Conservation (phyloP, 2,329 filamentous ascomycete genomes). For the Talaromyces marneffei region DNA sequence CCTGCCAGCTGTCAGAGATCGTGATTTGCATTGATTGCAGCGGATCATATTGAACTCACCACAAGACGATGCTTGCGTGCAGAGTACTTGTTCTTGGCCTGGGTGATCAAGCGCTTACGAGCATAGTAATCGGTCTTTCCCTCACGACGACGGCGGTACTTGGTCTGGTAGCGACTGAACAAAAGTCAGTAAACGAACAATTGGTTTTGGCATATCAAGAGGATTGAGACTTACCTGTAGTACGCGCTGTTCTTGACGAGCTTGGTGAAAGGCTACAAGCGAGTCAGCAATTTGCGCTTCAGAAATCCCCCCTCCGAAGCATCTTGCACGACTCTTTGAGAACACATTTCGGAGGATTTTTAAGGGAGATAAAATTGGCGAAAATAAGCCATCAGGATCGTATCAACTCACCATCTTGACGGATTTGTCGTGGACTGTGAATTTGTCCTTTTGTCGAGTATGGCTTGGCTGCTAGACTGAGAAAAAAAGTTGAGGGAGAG, state of each 20-base stretch:
- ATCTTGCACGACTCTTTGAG: slow-evolving; percentile 88
- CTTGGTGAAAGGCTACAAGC: slow-evolving; percentile 80
- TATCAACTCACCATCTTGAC: slow-evolving; percentile 42
- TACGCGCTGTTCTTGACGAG: slow-evolving; percentile 95
- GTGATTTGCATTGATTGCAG: too few species aligned
- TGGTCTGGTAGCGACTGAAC: slow-evolving; percentile 92
- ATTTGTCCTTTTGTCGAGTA: slow-evolving; percentile 32
- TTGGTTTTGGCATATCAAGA: background rate
- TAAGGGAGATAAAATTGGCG: slow-evolving; percentile 14
- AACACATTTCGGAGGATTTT: slow-evolving; percentile 15
- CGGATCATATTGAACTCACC: slow-evolving; percentile 28
- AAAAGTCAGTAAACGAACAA: background rate
- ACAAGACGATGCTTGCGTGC: slow-evolving; percentile 99
- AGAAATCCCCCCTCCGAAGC: slow-evolving; percentile 79
- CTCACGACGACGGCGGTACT: slow-evolving; percentile 94
- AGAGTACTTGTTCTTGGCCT: slow-evolving; percentile 99
- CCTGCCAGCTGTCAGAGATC: background rate
- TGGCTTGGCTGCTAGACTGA: slow-evolving; percentile 24
- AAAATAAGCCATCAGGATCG: slow-evolving; percentile 24
- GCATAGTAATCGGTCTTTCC: slow-evolving; percentile 99
- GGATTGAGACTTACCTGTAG: slow-evolving; percentile 69
- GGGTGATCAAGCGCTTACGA: slow-evolving; percentile 97
- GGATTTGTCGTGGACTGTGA: slow-evolving; percentile 29
- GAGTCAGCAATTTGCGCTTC: slow-evolving; percentile 99
- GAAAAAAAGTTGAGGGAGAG: slow-evolving; percentile 21